Base-by-base conservation (phyloP, 345 rosid species). In the Chamaenerion angustifolium region DNA sequence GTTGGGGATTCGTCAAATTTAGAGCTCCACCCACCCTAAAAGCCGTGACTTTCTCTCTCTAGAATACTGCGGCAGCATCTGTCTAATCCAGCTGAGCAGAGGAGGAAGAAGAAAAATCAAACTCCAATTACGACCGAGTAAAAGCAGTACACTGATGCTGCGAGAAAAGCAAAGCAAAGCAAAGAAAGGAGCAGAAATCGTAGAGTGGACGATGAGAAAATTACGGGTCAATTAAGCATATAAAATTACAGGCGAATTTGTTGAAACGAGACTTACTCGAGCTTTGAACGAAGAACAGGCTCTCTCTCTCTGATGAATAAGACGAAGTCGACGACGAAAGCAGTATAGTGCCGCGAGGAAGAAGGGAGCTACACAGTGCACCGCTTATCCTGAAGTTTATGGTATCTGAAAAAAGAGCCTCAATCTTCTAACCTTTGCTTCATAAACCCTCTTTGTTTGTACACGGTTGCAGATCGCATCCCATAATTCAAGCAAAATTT, bases 41-140 rank as follows among this genome's bases (percentile, higher is more conserved):
- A 31, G 6, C 37, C 37, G 7, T 42, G 66, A 18, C 41, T 56
- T 58, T 52, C 56, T 56, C 60, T 58, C 50, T 49, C 25, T 58
- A 10, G 16, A 40, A 16, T 11, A 45, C 49, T 35, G 4, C 35
- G 12, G 13, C 43, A 10, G 37, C 18, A 23, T 35, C 2, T 51
- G 27, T 35, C 51, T 59, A 35, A 10, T 25, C 52, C 52, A 45
- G 11, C 43, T 55, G 49, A 4, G 21, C 45, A 23, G 40, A 35
- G 17, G 17, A 48, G 56, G 55, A 49, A 44, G 69, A 52, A 58
- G 81, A 63, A 67, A 76, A 76, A 65, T 74, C 71, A 72, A 74
- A 76, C 31, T 59, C 66, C 65, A 69, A 57, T 42, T 21, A 63
- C 43, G 81, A 80, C 76, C 70, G 41, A 55, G 80, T 68, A 68